phyloP scores from a whole-genome alignment of 176 grass and related monocot genomes.

The Raddia guianensis region DNA sequence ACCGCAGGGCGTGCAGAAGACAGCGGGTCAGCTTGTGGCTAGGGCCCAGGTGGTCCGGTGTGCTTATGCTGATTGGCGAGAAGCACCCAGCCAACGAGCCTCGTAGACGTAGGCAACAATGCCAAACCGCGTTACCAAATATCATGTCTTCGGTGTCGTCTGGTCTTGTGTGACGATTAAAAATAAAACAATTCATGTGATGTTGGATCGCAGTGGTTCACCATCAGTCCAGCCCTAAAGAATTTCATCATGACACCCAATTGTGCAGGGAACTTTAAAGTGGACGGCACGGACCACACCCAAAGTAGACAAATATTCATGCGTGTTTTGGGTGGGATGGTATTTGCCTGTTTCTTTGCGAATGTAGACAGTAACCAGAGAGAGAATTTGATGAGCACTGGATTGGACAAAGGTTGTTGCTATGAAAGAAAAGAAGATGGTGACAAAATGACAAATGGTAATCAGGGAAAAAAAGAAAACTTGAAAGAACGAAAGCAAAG shows the following conservation, averaged over 20 bases:
- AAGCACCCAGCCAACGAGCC: too few species aligned
- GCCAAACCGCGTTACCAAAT: too few species aligned
- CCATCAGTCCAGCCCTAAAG: background rate
- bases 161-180: too few species aligned
- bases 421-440: conserved; percentile 22
- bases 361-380: background rate
- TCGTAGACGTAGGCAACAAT: too few species aligned
- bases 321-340: background rate
- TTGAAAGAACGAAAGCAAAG: conserved; percentile 29
- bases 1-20: too few species aligned
- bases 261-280: conserved; percentile 24
- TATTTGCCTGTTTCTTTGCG: background rate
- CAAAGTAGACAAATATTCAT: conserved; percentile 26
- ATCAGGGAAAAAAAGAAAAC: conserved; percentile 10
- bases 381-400: background rate
- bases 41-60: too few species aligned
- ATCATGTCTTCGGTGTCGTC: too few species aligned
- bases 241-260: conserved; percentile 42
- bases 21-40: too few species aligned
- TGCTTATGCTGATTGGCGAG: too few species aligned
- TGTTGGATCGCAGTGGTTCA: conserved; percentile 12
- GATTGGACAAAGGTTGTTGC: conserved; percentile 12
- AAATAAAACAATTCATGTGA: background rate
- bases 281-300: conserved; percentile 19
- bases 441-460: conserved; percentile 6